These are phyloP conservation scores for Naematelia aurantialba DNA, from an alignment of 768 basidiomycete species.

Conservation along the genomic window DNA sequence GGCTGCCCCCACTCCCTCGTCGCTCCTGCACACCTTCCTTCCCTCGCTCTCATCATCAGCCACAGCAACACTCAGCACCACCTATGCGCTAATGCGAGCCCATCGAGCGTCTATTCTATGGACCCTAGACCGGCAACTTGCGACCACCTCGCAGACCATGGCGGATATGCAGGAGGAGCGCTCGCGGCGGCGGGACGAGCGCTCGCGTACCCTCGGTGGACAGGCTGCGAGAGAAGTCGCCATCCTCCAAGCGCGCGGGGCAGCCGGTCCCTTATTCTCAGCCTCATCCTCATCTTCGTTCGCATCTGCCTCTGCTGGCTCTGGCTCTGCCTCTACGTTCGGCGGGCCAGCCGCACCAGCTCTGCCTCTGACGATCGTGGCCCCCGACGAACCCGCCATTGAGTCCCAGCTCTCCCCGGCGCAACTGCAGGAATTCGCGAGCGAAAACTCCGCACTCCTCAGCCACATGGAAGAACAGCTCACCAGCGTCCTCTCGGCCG, in stretches of 20 bases:
- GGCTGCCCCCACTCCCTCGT: conserved; percentile 55
- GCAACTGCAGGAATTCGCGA: conserved; percentile 80
- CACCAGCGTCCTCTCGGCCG: conserved; percentile 84
- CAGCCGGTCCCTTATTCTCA: conserved; percentile 5
- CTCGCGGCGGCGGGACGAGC: conserved; percentile 78
- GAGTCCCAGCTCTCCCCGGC: conserved; percentile 26
- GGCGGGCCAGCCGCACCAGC: too few species aligned
- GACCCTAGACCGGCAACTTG: conserved; percentile 77
- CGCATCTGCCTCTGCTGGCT: too few species aligned
- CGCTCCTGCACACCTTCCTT: conserved; percentile 69
- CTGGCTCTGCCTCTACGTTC: too few species aligned
- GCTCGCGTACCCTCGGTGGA: conserved; percentile 70
- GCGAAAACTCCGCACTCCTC: conserved; percentile 82
- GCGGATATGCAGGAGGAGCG: conserved; percentile 93
- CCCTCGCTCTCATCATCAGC: conserved; percentile 59
- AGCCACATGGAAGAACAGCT: conserved; percentile 79
- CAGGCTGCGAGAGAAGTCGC: conserved; percentile 55
- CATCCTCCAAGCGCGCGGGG: background rate
- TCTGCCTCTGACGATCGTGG: too few species aligned
- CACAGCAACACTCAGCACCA: conserved; percentile 60
- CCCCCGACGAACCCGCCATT: conserved; percentile 60
- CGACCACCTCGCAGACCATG: conserved; percentile 72
- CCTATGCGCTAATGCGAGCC: conserved; percentile 60
- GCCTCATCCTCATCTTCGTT: too few species aligned
- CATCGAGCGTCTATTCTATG: conserved; percentile 91